Conservation (phyloP, 164 flowering plant species). For the Echeveria elegans region DNA sequence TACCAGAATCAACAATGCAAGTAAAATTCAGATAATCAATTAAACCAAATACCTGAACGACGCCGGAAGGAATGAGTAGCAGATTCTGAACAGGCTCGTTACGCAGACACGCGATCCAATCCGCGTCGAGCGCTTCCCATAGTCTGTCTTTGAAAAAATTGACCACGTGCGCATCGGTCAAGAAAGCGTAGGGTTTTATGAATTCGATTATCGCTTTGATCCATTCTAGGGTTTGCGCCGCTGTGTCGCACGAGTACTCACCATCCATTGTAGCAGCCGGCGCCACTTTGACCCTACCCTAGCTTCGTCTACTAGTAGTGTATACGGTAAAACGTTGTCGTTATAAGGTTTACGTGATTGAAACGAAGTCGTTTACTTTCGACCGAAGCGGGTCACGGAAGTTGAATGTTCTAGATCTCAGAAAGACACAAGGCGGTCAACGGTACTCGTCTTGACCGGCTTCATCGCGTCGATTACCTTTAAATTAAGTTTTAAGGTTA, state of each 20-base stretch:
- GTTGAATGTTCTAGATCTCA: too few species aligned
- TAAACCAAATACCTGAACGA: slow-evolving; percentile 37
- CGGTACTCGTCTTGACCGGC: too few species aligned
- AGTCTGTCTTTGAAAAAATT: slow-evolving; percentile 76
- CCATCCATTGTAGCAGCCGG: background rate
- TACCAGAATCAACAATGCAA: background rate
- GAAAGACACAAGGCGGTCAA: too few species aligned
- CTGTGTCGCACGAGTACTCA: slow-evolving; percentile 43
- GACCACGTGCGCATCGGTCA: slow-evolving; percentile 55
- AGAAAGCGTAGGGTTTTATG: slow-evolving; percentile 39
- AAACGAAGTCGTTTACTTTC: too few species aligned
- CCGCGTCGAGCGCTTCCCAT: slow-evolving; percentile 67
- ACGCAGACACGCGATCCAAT: slow-evolving; percentile 70
- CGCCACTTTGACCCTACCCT: background rate
- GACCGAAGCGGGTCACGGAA: too few species aligned
- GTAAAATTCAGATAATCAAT: background rate
- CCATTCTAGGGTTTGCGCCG: slow-evolving; percentile 65
- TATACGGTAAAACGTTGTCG: background rate
- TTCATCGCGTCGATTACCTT: too few species aligned
- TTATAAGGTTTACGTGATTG: too few species aligned
- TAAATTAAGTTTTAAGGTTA: too few species aligned
- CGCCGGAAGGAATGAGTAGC: slow-evolving; percentile 61
- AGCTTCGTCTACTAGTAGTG: background rate
- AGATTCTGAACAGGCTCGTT: slow-evolving; percentile 53
- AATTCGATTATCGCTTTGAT: slow-evolving; percentile 56